phyloP scores from a whole-genome alignment of 306 rosid species.

The Trichosanthes cucumerina region DNA sequence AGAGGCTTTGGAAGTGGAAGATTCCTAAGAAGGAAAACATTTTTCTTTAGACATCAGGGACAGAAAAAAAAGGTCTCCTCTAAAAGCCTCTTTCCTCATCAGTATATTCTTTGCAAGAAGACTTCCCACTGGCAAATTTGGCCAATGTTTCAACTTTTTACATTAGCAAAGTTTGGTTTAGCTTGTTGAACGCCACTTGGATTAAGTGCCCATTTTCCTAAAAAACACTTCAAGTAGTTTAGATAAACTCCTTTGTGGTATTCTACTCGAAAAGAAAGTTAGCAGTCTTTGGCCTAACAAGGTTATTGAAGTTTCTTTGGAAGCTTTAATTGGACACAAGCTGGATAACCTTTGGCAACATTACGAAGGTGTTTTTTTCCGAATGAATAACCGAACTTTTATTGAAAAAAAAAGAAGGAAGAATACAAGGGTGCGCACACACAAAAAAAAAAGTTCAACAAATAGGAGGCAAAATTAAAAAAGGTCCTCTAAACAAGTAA shows the following conservation, averaged over 20 bases:
- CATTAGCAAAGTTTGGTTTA: background rate
- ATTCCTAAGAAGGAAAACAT: background rate
- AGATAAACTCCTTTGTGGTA: background rate
- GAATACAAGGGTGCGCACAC: too few relatives aligned
- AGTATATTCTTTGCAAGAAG: background rate
- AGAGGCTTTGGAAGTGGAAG: too few relatives aligned
- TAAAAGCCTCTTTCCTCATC: background rate
- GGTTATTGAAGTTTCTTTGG: background rate
- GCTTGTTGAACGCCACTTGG: background rate
- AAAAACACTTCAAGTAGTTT: too few relatives aligned
- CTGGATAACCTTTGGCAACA: background rate
- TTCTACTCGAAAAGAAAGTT: background rate
- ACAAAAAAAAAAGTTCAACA: too few relatives aligned
- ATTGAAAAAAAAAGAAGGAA: too few relatives aligned
- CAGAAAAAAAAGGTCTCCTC: background rate
- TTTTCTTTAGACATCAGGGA: background rate
- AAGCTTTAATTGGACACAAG: background rate
- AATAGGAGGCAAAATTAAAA: too few relatives aligned
- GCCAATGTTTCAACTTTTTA: too few relatives aligned
- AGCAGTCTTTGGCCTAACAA: background rate
- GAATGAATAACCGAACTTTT: too few relatives aligned
- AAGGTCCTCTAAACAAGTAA: too few relatives aligned
- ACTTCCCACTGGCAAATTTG: background rate
- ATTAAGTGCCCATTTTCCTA: background rate
- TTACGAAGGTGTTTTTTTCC: too few relatives aligned